Conservation (phyloP, 2,329 filamentous ascomycete species). For the Monosporascus sp. region DNA sequence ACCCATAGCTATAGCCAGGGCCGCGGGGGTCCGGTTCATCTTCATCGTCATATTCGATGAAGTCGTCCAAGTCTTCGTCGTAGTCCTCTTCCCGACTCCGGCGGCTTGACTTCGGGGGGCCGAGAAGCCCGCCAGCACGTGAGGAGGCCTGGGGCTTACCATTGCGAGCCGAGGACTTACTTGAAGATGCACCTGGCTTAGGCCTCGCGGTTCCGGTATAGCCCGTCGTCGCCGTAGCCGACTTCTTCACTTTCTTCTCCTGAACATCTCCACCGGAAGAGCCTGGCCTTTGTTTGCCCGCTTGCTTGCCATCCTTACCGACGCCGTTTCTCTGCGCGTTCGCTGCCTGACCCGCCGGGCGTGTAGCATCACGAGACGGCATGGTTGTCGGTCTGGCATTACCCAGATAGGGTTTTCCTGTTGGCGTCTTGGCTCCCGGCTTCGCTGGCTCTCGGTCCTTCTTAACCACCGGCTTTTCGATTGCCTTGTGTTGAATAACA, state of each 20-base stretch:
- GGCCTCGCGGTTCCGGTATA: slow-evolving; percentile 61
- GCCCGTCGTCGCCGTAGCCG: slow-evolving; percentile 56
- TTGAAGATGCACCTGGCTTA: slow-evolving; percentile 35
- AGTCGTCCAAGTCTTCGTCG: slow-evolving; percentile 54
- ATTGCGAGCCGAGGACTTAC: slow-evolving; percentile 18
- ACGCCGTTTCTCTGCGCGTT: slow-evolving; percentile 15
- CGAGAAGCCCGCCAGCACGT: slow-evolving; percentile 28
- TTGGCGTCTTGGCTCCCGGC: slow-evolving; percentile 28
- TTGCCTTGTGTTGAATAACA: slow-evolving; percentile 69
- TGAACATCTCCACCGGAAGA: slow-evolving; percentile 31
- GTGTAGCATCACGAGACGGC: slow-evolving; percentile 13
- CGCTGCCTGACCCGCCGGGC: slow-evolving; percentile 8
- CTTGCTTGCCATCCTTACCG: slow-evolving; percentile 16
- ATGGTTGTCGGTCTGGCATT: slow-evolving; percentile 13
- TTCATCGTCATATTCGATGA: slow-evolving; percentile 57
- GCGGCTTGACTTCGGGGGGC: slow-evolving; percentile 26
- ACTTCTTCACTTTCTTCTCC: slow-evolving; percentile 57
- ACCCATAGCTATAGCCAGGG: slow-evolving; percentile 43
- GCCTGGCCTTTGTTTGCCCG: slow-evolving; percentile 20
- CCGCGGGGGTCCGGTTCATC: slow-evolving; percentile 35
- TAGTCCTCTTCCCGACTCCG: slow-evolving; percentile 52
- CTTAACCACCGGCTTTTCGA: slow-evolving; percentile 57
- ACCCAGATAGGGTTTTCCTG: slow-evolving; percentile 18
- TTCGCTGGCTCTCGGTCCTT: slow-evolving; percentile 44
- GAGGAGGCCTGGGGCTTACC: slow-evolving; percentile 11